Percentiles rank a stretch among this genome's conserved stretches.
Conservation (phyloP, 75 land plant genomes). For the Picea glauca region DNA sequence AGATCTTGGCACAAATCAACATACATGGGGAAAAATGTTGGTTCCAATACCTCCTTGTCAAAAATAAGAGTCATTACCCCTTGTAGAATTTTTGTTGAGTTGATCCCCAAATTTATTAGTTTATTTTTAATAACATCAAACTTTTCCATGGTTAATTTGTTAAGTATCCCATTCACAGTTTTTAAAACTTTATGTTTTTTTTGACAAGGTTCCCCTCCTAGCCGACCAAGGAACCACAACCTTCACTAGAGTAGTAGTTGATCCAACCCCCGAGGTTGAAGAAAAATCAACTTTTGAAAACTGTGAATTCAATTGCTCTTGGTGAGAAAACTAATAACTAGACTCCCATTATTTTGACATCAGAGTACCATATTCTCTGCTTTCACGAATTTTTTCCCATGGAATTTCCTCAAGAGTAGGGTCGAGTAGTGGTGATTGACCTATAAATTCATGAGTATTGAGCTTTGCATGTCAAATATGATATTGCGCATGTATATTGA, state of each 20-base stretch:
- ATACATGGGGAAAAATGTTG: conserved; percentile 92
- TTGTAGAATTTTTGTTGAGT: conserved; percentile 71
- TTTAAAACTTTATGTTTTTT: conserved; percentile 73
- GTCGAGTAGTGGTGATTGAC: too few relatives aligned
- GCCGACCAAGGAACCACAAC: conserved; percentile 88
- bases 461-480: too few relatives aligned
- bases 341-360: too few relatives aligned
- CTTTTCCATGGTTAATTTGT: conserved; percentile 91
- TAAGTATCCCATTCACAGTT: conserved; percentile 85
- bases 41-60: conserved; percentile 90
- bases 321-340: too few relatives aligned
- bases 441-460: too few relatives aligned
- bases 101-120: conserved; percentile 71
- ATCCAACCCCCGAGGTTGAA: conserved; percentile 15
- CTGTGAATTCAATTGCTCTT: too few relatives aligned
- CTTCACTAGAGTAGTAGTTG: conserved; percentile 50
- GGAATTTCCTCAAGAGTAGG: neutral
- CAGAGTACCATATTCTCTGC: too few relatives aligned
- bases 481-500: too few relatives aligned
- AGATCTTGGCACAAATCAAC: conserved; percentile 74
- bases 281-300: too few relatives aligned
- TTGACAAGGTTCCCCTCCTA: conserved; percentile 69
- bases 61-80: conserved; percentile 65
- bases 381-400: too few relatives aligned
- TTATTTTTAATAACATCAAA: conserved; percentile 76